A percentile compares a stretch with the other conserved stretches of the same genome.
Conservation (phyloP, 345 rosid genomes). For the Cardiospermum halicacabum region DNA sequence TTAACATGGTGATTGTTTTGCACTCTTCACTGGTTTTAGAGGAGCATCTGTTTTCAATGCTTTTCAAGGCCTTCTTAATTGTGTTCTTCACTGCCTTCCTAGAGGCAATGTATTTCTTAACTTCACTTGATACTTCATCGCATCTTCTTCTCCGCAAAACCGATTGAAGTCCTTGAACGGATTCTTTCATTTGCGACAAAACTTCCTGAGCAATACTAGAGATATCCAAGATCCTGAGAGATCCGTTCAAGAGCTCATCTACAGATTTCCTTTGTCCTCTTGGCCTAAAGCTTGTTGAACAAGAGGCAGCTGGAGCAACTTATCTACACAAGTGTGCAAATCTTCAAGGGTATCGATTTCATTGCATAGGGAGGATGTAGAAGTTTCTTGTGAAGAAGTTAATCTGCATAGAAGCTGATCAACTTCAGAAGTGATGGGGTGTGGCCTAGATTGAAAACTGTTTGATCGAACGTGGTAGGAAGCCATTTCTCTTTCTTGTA, state of each 20-base stretch:
- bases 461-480: slow-evolving; percentile 45
- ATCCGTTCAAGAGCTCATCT: slow-evolving; percentile 32
- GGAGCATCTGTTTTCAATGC: slow-evolving; percentile 17
- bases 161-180: slow-evolving; percentile 25
- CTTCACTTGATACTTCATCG: slow-evolving; percentile 16
- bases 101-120: slow-evolving; percentile 14
- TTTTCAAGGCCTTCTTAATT: slow-evolving; percentile 26
- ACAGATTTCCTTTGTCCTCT: slow-evolving; percentile 16
- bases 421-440: slow-evolving; percentile 33
- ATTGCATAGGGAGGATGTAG: no score
- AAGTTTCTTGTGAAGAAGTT: slow-evolving; percentile 10
- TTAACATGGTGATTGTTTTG: slow-evolving; percentile 20
- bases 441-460: slow-evolving; percentile 39
- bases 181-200: slow-evolving; percentile 25
- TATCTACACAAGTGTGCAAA: slow-evolving; percentile 29
- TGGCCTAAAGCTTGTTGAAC: slow-evolving; percentile 25
- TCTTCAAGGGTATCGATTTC: slow-evolving; percentile 22
- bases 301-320: slow-evolving; percentile 23
- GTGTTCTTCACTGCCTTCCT: slow-evolving; percentile 37
- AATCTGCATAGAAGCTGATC: slow-evolving; percentile 30
- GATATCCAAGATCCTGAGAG: slow-evolving; percentile 19
- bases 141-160: slow-evolving; percentile 26
- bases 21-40: not conserved
- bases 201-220: slow-evolving; percentile 29
- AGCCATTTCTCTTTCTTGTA: not conserved